Conservation (phyloP, 176 grass and related monocot genomes). For the Hordeum marinum region DNA sequence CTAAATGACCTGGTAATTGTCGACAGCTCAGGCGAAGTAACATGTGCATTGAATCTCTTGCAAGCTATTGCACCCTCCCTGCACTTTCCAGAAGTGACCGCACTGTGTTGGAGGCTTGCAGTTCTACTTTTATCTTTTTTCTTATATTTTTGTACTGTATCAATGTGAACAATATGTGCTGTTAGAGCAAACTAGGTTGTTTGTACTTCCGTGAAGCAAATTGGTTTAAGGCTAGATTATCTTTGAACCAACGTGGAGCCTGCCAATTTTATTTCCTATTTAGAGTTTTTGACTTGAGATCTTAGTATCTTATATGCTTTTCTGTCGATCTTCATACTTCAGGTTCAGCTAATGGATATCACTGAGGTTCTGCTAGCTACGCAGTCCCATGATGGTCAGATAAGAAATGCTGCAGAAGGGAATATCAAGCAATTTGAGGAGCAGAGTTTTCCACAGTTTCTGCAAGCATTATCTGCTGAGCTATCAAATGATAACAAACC, state of each 20-base stretch:
- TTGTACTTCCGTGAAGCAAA: neutral
- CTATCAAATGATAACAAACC: constrained; percentile 58
- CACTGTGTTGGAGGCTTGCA: neutral
- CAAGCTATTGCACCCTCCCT: neutral
- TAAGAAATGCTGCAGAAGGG: constrained; percentile 33
- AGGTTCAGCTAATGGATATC: constrained; percentile 42
- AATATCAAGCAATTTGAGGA: constrained; percentile 62
- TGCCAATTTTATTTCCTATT: neutral
- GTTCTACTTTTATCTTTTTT: neutral
- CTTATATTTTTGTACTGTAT: neutral
- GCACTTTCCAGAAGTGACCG: neutral
- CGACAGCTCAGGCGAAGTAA: neutral
- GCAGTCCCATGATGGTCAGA: constrained; percentile 45
- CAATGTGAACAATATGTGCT: neutral
- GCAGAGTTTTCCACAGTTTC: constrained; percentile 49
- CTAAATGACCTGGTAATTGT: neutral
- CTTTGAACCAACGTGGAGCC: neutral
- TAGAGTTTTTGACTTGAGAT: neutral
- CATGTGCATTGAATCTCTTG: neutral
- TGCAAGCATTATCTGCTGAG: constrained; percentile 43
- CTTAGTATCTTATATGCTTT: neutral
- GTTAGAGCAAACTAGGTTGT: neutral
- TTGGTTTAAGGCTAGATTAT: neutral
- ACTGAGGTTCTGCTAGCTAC: constrained; percentile 49
- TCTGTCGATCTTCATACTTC: neutral